Percentiles rank a stretch among this genome's conserved stretches.
phyloP scores from a whole-genome alignment of 371 early-diverging fungal genomes.

The Capillidium heterosporum region DNA sequence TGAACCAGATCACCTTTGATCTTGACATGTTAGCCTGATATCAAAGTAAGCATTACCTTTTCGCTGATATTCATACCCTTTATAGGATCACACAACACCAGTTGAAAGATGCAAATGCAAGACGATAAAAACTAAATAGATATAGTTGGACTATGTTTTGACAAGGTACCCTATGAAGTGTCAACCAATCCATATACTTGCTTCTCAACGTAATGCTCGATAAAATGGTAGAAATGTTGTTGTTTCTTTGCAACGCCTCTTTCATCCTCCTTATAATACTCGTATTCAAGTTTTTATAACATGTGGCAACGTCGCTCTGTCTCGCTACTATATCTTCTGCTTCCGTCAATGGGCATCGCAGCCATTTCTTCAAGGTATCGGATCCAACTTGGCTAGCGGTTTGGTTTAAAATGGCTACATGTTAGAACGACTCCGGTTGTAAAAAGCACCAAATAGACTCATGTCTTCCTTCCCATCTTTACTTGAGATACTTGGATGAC shows the following conservation, averaged over 20 bases:
- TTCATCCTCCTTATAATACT: not conserved
- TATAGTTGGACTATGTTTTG: too few species aligned
- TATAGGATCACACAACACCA: too few species aligned
- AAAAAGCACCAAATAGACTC: not conserved
- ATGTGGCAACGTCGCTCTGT: not conserved
- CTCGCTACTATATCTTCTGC: not conserved
- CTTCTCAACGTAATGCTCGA: not conserved
- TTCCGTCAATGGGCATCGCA: not conserved
- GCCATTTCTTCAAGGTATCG: not conserved
- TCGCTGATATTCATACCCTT: too few species aligned
- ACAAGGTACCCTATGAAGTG: not conserved
- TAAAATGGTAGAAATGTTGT: not conserved
- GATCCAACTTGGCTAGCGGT: not conserved
- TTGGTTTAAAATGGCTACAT: conserved; percentile 1
- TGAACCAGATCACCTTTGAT: too few species aligned
- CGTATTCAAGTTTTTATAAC: not conserved
- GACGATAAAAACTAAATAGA: too few species aligned
- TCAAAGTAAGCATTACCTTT: too few species aligned
- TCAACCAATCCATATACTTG: not conserved
- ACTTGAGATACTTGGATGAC: not conserved
- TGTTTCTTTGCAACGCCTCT: not conserved
- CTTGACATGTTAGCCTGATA: too few species aligned
- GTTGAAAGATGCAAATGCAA: too few species aligned
- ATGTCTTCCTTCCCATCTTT: not conserved
- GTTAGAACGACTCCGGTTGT: not conserved